Evolutionary conservation across 2,329 filamentous ascomycete genomes (phyloP).

Genomic region (Massarina eburnea): DNA sequence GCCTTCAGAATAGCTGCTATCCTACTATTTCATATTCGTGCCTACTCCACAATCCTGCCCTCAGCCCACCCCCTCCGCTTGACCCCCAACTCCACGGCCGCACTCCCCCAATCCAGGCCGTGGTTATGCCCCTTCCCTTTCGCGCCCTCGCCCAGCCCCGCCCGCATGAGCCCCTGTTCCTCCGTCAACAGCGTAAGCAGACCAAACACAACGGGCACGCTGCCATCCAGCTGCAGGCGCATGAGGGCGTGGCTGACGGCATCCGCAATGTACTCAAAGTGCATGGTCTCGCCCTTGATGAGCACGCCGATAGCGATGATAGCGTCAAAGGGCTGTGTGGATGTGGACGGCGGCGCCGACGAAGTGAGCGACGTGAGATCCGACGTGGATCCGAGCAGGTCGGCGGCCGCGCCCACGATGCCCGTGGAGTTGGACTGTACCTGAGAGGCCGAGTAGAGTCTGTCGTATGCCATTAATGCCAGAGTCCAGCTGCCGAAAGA

Average conservation of each 20-base stretch:
- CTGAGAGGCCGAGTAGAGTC: constrained; percentile 82
- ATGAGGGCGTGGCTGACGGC: constrained; percentile 89
- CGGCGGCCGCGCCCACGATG: constrained; percentile 67
- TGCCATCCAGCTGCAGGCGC: constrained; percentile 87
- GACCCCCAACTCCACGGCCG: constrained; percentile 88
- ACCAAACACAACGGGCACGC: constrained; percentile 88
- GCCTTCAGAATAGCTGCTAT: neutral
- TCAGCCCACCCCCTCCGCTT: constrained; percentile 84
- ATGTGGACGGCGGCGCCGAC: constrained; percentile 31
- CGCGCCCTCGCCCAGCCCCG: constrained; percentile 62
- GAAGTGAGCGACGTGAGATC: constrained; percentile 51
- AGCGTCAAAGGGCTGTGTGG: constrained; percentile 75
- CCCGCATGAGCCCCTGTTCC: constrained; percentile 81
- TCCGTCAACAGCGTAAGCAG: constrained; percentile 86
- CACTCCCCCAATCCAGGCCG: constrained; percentile 92
- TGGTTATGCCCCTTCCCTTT: constrained; percentile 74
- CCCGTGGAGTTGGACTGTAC: constrained; percentile 67
- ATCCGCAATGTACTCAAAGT: constrained; percentile 98
- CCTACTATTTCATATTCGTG: neutral
- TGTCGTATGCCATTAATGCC: constrained; percentile 40
- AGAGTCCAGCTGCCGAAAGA: neutral
- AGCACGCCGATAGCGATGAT: constrained; percentile 93
- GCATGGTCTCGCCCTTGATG: constrained; percentile 99
- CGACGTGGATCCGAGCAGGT: constrained; percentile 71
- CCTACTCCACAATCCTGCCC: constrained; percentile 60